A percentile compares a stretch with the other conserved stretches of the same genome.
Conservation (phyloP, 257 asterid genomes). For the Schizonepeta tenuifolia region DNA sequence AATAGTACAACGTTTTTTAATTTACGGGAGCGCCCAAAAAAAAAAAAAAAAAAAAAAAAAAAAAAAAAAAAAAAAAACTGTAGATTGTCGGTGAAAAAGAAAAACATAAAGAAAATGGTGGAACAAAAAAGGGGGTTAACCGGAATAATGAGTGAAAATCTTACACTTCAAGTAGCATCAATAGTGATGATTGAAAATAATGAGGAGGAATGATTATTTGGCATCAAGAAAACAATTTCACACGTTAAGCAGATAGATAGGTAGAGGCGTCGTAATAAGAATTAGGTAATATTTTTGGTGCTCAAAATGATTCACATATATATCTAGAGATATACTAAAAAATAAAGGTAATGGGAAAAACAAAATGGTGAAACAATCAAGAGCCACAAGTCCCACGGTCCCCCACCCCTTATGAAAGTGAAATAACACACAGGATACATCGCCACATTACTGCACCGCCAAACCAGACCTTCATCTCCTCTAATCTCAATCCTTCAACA, state of each 20-base stretch:
- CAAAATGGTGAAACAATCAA: conserved; percentile 12
- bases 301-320: conserved; percentile 1
- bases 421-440: background rate
- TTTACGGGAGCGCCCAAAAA: too few relatives aligned
- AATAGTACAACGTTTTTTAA: too few relatives aligned
- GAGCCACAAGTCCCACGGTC: conserved; percentile 20
- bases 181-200: conserved; percentile 21
- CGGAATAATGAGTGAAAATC: conserved; percentile 17
- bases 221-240: background rate
- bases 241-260: conserved; percentile 1
- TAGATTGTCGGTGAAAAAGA: background rate
- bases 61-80: too few relatives aligned
- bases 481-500: conserved; percentile 16
- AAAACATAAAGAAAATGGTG: background rate
- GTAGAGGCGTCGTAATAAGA: background rate
- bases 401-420: conserved; percentile 22
- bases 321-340: background rate
- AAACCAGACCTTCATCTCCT: conserved; percentile 24
- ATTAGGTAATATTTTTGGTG: conserved; percentile 12
- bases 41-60: too few relatives aligned
- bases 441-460: conserved; percentile 32
- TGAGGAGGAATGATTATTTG: background rate
- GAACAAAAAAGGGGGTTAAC: background rate
- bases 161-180: conserved; percentile 28
- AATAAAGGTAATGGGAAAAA: too few relatives aligned